Base-by-base conservation (phyloP, 352 stramenopile species). In the Phytophthora syringae region DNA sequence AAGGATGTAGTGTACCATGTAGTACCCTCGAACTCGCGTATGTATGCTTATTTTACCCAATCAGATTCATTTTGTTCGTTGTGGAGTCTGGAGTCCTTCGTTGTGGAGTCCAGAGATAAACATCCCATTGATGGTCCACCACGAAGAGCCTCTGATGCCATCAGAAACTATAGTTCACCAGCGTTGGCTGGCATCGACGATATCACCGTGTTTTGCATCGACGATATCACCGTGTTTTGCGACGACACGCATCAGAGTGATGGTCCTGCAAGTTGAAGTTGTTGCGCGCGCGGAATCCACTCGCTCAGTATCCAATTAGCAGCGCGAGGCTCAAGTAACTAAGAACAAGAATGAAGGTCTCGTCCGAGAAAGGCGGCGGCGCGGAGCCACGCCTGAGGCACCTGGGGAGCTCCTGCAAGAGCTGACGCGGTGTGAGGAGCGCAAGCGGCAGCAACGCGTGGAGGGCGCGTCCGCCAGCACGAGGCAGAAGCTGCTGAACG, bases 401-500 rank as follows among this genome's bases (percentile, higher is more conserved):
- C 16, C 58, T 91, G 22, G 84, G 91, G 58, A 44, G 30, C 74
- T 90, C 18, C 60, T 93, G 47, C 73, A 80, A 20, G 64, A 82
- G 44, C 67, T 93, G 32, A 82, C 65, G 47, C 76, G 67, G 28
- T 76, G 77, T 43, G 80, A 90, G 27, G 69, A 89, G 57, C 72
- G 60, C 49, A 61, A 75, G 44, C 82, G 66, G 21, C 54, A 76
- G 22, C 70, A 88, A 44, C 77, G 67, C 44, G 69, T 79, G 10
- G 75, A 90, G 55, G 74, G 64, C 22, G 74, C 66, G 25, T 87
- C 77, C n/a, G 70, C 64, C 15, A 48, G 58, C 21, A 76, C 75
- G 39, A 76, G 84, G 39, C 74, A 87, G 21, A 74, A 82, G n/a
- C 51, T 89, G 49, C 62, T 93, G 16, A 80, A 70, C 28, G 64